These are phyloP conservation scores for Beauveria brongniartii DNA, from an alignment of 2,329 filamentous ascomycete species.

Conservation along the genomic window DNA sequence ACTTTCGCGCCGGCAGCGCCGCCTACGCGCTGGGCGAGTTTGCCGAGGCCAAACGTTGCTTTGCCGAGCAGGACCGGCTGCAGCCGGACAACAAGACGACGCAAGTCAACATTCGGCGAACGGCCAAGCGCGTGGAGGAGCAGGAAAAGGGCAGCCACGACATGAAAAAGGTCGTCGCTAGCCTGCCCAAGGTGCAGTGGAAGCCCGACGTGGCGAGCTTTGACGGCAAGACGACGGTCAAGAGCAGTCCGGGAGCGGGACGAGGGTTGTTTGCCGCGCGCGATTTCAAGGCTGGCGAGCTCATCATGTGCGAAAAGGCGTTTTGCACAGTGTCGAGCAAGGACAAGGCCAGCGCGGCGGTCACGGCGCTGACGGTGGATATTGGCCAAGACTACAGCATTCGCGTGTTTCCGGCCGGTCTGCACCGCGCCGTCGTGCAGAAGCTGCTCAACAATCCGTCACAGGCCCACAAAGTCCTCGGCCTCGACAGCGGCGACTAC, in stretches of 20 bases:
- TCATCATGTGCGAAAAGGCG: conserved; percentile 27
- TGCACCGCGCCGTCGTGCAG: conserved; percentile 21
- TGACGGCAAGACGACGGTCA: conserved; percentile 19
- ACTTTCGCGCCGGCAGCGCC: conserved; percentile 23
- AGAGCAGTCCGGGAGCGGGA: conserved; percentile 20
- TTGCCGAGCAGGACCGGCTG: conserved; percentile 18
- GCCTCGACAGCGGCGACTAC: conserved; percentile 21
- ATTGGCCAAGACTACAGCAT: conserved; percentile 20
- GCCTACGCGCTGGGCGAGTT: conserved; percentile 23
- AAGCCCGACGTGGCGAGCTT: conserved; percentile 24
- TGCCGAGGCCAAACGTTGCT: conserved; percentile 17
- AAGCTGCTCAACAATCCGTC: conserved; percentile 23
- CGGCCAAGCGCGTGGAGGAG: conserved; percentile 19
- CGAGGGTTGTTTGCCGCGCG: conserved; percentile 29
- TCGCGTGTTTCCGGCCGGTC: conserved; percentile 22
- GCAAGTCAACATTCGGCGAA: conserved; percentile 14
- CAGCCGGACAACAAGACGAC: conserved; percentile 18
- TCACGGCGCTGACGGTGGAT: conserved; percentile 26
- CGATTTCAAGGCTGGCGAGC: conserved; percentile 23
- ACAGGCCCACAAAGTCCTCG: conserved; percentile 15
- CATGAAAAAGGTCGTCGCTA: conserved; percentile 16
- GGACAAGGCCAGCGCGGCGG: conserved; percentile 20
- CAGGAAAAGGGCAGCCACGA: conserved; percentile 17
- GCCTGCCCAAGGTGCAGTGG: conserved; percentile 20
- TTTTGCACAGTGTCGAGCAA: conserved; percentile 23